Evolutionary conservation across 2,329 filamentous ascomycete genomes (phyloP).

Genomic region (Nemania serpens): DNA sequence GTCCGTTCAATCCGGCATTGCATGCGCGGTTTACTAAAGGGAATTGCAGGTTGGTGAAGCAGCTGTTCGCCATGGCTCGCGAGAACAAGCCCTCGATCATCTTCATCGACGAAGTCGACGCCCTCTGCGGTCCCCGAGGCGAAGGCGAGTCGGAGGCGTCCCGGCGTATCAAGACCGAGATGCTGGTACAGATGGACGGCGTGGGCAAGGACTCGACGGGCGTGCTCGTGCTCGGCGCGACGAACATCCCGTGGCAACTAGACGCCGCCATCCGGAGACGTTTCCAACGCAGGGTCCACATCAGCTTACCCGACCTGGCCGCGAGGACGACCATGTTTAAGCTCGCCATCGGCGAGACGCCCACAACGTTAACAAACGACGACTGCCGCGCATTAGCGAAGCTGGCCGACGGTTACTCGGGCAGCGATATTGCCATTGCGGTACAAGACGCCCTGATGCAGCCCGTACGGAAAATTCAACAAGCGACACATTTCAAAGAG

Average conservation of each 20-base stretch:
- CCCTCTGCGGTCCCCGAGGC: constrained; percentile 86
- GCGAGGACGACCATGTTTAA: constrained; percentile 95
- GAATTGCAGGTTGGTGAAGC: constrained; percentile 78
- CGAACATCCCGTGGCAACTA: constrained; percentile 98
- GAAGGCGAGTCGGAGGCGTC: constrained; percentile 98
- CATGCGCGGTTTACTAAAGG: constrained; percentile 33
- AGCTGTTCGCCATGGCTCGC: constrained; percentile 95
- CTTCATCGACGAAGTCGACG: constrained; percentile 98
- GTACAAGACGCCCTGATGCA: constrained; percentile 98
- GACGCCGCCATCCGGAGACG: constrained; percentile 94
- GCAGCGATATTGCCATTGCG: constrained; percentile 92
- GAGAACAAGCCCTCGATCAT: constrained; percentile 98
- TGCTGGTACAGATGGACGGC: constrained; percentile 98
- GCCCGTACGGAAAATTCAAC: constrained; percentile 93
- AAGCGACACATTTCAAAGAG: constrained; percentile 96
- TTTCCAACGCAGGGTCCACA: constrained; percentile 96
- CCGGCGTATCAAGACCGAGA: constrained; percentile 95
- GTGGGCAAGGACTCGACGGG: constrained; percentile 95
- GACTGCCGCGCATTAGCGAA: constrained; percentile 83
- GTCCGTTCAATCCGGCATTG: no score
- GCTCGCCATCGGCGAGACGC: constrained; percentile 89
- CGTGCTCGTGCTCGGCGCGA: constrained; percentile 92
- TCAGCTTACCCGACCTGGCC: constrained; percentile 84
- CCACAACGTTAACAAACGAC: constrained; percentile 76
- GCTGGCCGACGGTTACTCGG: constrained; percentile 90